phyloP scores from a whole-genome alignment of 1,139 yeast species.

The Nakaseomyces kungkrabaensis region DNA sequence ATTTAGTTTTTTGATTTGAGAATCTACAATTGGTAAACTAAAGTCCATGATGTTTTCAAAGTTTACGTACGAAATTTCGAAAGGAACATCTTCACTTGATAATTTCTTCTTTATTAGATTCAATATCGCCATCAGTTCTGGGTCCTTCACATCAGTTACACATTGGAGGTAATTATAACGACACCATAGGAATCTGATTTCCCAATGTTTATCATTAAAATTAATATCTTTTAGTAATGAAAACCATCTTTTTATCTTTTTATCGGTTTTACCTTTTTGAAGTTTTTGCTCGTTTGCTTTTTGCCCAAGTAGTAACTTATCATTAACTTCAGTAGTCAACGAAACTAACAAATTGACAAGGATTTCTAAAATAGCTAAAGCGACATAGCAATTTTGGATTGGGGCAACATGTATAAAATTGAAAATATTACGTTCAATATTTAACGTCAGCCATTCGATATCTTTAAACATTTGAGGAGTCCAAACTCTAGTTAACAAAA shows the following conservation, averaged over 20 bases:
- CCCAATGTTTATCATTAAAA: slow-evolving; percentile 8
- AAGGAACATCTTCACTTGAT: no score
- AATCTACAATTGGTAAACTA: slow-evolving; percentile 40
- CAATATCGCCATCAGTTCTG: slow-evolving; percentile 20
- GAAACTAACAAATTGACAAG: slow-evolving; percentile 38
- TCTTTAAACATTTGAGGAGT: slow-evolving; percentile 21
- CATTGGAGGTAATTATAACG: slow-evolving; percentile 33
- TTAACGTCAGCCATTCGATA: slow-evolving; percentile 29
- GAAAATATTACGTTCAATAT: slow-evolving; percentile 27
- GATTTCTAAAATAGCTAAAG: slow-evolving; percentile 43
- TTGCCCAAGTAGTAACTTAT: slow-evolving; percentile 21
- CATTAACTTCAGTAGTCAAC: slow-evolving; percentile 18
- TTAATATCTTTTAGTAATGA: slow-evolving; percentile 18
- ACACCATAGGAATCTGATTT: slow-evolving; percentile 35
- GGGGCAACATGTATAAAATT: slow-evolving; percentile 3
- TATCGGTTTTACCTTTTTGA: slow-evolving; percentile 22
- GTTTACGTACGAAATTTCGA: not conserved
- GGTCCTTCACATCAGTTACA: slow-evolving; percentile 25
- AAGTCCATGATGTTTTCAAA: slow-evolving; percentile 45
- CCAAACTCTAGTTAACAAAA: slow-evolving; percentile 30
- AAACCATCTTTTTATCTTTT: slow-evolving; percentile 36
- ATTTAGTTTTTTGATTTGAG: slow-evolving; percentile 41
- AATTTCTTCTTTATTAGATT: slow-evolving; percentile 17
- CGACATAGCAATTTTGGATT: slow-evolving; percentile 12
- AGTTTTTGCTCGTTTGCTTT: slow-evolving; percentile 23